These are phyloP conservation scores for Phytophthora sp. DNA, from an alignment of 352 stramenopile species.

Conservation along the genomic window DNA sequence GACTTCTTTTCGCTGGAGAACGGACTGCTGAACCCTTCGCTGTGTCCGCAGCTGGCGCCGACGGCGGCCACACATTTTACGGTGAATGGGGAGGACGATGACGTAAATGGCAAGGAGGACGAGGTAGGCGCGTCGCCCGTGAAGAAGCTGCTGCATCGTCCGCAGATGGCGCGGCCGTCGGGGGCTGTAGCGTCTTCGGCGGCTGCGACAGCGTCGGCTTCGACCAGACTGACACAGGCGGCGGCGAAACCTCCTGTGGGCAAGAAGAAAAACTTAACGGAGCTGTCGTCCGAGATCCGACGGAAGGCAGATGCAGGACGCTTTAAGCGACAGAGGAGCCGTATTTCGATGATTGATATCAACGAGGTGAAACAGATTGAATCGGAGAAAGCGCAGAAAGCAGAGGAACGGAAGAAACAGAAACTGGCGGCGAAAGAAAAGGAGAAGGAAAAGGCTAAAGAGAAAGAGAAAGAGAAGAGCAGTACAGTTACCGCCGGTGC, in stretches of 20 bases:
- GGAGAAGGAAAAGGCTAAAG: conserved; percentile 45
- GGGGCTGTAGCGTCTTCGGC: conserved; percentile 27
- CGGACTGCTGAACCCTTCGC: conserved; percentile 62
- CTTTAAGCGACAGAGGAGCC: conserved; percentile 84
- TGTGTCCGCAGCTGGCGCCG: conserved; percentile 51
- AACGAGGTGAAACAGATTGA: conserved; percentile 91
- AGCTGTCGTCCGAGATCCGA: conserved; percentile 81
- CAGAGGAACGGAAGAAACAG: conserved; percentile 83
- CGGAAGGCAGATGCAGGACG: conserved; percentile 81
- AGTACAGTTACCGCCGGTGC: conserved; percentile 8
- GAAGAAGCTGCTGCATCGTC: conserved; percentile 56
- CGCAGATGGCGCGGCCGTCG: conserved; percentile 47
- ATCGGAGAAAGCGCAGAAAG: conserved; percentile 83
- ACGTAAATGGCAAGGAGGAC: conserved; percentile 37
- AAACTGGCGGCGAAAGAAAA: conserved; percentile 52
- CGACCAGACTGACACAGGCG: conserved; percentile 37
- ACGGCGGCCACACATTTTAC: conserved; percentile 67
- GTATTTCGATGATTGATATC: conserved; percentile 90
- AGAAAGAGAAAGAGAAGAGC: conserved; percentile 44
- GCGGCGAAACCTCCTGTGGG: conserved; percentile 42
- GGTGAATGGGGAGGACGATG: conserved; percentile 55
- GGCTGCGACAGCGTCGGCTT: conserved; percentile 18
- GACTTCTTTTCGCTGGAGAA: conserved; percentile 77
- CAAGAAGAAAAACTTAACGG: conserved; percentile 73
- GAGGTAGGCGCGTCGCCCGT: conserved; percentile 30